Conservation (phyloP, 73 alveolate genomes). For the Uronychia binucleata region DNA sequence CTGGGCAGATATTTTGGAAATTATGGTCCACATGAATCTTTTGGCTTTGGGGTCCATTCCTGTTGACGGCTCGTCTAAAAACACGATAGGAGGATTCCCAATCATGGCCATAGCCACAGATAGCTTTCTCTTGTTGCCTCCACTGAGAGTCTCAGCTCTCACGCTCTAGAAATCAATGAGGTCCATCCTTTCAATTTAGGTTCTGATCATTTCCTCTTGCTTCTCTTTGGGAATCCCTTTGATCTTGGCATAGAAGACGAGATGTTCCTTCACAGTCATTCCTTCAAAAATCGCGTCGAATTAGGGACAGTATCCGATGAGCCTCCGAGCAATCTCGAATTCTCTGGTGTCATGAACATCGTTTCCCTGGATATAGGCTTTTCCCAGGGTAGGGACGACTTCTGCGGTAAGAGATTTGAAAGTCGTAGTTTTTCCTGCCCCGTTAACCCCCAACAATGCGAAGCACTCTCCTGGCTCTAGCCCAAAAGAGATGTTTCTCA, state of each 20-base stretch:
- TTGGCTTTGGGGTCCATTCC: constrained; percentile 99
- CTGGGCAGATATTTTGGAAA: constrained; percentile 88
- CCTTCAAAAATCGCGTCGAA: constrained; percentile 95
- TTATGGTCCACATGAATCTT: constrained; percentile 97
- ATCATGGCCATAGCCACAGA: constrained; percentile 99
- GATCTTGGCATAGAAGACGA: constrained; percentile 92
- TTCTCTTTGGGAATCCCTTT: constrained; percentile 88
- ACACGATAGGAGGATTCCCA: constrained; percentile 98
- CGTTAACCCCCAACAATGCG: constrained; percentile 85
- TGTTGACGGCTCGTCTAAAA: constrained; percentile 98
- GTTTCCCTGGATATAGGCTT: constrained; percentile 14
- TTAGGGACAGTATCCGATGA: constrained; percentile 98
- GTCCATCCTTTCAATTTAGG: constrained; percentile 89
- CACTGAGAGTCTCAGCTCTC: constrained; percentile 90
- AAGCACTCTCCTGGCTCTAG: constrained; percentile 84
- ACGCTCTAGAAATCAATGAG: constrained; percentile 77
- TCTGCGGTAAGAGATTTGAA: constrained; percentile 38
- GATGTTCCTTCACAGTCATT: constrained; percentile 96
- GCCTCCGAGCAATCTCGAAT: constrained; percentile 82
- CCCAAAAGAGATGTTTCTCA: constrained; percentile 84
- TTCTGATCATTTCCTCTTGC: constrained; percentile 73
- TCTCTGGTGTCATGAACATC: constrained; percentile 48
- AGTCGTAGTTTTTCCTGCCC: constrained; percentile 87
- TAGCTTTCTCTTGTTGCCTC: constrained; percentile 98
- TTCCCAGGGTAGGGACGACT: constrained; percentile 16